These are phyloP conservation scores for Amphichorda felina DNA, from an alignment of 2,329 filamentous ascomycete species.

Conservation along the genomic window DNA sequence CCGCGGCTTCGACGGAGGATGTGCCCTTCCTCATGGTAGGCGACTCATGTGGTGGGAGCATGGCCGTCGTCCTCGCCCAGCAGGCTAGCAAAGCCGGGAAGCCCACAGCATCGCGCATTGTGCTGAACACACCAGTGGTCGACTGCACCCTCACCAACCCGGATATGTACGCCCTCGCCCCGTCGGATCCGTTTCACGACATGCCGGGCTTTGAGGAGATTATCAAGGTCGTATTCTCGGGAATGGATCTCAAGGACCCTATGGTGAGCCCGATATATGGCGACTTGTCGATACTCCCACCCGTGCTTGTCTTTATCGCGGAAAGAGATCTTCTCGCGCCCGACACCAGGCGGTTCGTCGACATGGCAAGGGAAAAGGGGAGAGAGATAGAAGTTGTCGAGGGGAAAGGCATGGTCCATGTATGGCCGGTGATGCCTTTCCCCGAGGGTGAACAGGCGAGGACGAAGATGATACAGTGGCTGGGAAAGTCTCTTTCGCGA, in stretches of 20 bases:
- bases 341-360: conserved; percentile 14
- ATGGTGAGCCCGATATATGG: conserved; percentile 17
- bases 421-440: conserved; percentile 17
- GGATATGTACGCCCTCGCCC: conserved; percentile 11
- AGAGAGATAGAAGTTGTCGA: conserved; percentile 13
- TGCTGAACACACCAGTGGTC: conserved; percentile 16
- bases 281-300: conserved; percentile 13
- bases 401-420: conserved; percentile 19
- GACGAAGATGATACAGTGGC: conserved; percentile 14
- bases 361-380: conserved; percentile 11
- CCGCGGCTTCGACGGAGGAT: conserved; percentile 9
- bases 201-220: conserved; percentile 13
- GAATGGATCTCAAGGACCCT: conserved; percentile 12
- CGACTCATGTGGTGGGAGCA: conserved; percentile 17
- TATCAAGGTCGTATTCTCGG: conserved; percentile 11
- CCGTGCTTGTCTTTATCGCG: conserved; percentile 16
- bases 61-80: conserved; percentile 17
- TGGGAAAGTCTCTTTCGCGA: conserved; percentile 4
- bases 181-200: conserved; percentile 15
- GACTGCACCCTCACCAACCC: conserved; percentile 16
- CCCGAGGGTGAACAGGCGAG: conserved; percentile 14
- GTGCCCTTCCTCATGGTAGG: conserved; percentile 17
- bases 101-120: conserved; percentile 13
- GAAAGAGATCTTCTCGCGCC: conserved; percentile 15
- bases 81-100: conserved; percentile 12